Base-by-base conservation (phyloP, 352 stramenopile species). In the Phytophthora agathidicida region DNA sequence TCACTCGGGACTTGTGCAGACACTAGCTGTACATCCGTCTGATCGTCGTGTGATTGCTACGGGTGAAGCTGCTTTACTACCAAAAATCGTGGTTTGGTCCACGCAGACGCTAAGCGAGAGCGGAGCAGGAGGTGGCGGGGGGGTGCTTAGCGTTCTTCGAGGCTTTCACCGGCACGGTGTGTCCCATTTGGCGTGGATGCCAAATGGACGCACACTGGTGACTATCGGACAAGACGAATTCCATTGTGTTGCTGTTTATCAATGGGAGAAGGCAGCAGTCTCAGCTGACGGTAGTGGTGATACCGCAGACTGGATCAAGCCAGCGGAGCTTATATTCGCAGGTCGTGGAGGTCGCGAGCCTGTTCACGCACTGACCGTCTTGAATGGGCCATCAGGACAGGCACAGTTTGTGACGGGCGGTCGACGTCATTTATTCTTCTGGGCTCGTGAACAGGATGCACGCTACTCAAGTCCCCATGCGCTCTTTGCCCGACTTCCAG, bases 221-320 rank as follows among this genome's bases (percentile, higher is more conserved):
- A 85, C 66, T 6, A 59, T 94, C 24, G 86, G 86, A 0, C 69
- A 91, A 48, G 86, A 92, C 24, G 59, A 77, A 20, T 80, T 80
- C 44, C 75, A 93, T 33, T 87, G 80, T 26, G 71, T 93, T 27
- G 81, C 83, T 3, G 69, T 94, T 6, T 93, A 93, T 54, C 83
- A 94, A 49, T 94, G 86, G 83, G 69, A 73, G 23, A 71, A 65
- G 33, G 14, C 46, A 19, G n/a, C 16, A 42, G 16, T 10, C 13
- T 16, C 54, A 48, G 5, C 22, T 9, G 60, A 56, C 26, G 48
- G 9, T 10, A 58, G 3, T 11, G 23, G 6, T 9, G 26, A 63
- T 5, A 17, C 42, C 6, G 27, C 85, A 7, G 79, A 88, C 54
- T 91, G 82, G 82, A 71, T 27, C 32, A 78, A 79, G 44, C 73